Evolutionary conservation across 805 yeast species (phyloP), one percentile per base, ranked within the genome.

Genomic region (Phaffomyces opuntiae): DNA sequence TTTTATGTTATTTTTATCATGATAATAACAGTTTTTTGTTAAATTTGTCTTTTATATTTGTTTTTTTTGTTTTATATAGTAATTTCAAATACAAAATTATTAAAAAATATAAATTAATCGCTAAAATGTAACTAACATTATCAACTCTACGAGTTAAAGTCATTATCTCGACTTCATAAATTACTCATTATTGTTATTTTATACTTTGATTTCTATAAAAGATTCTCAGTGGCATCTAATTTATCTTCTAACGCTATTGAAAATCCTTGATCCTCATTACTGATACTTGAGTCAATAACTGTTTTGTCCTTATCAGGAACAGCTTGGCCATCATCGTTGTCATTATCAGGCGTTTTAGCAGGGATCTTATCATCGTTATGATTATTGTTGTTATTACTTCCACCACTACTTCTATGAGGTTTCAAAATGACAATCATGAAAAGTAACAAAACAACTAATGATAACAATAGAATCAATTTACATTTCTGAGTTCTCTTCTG

Each of bases 401-500:
- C 29, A n/a, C 41, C 31, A 5, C 32, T 12, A 6, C 62, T 45
- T 26, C 51, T 43, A 49, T 60, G 67, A 0, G 90, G 90, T 55
- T 81, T 84, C 48, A 87, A 73, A 52, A 89, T 65, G 4, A 90
- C 78, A 14, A 88, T 61, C 52, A 89, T 75, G 39, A 89, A 68
- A 44, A 88, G 67, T 5, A 86, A 81, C 32, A 88, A 66, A 21
- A 88, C 91, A 24, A 89, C 62, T 45, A 91, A 70, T 6, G 80
- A 66, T 49, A 93, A 64, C 41, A 91, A 72, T 36, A 91, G 71
- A 12, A 91, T 90, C 35, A 91, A 66, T 62, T 88, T 89, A 67
- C 98, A 93, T 64, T 90, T 93, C 48, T 88, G 87, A 2, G 96
- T 87, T 49, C 93, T 74, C 61, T 84, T 84, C 58, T 93, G 98